A percentile compares a stretch with the other conserved stretches of the same genome.
These are phyloP conservation scores for slime mould (Dictyostelium discoideum) DNA, from an alignment of 78 protist species.

Conservation along the genomic window DNA sequence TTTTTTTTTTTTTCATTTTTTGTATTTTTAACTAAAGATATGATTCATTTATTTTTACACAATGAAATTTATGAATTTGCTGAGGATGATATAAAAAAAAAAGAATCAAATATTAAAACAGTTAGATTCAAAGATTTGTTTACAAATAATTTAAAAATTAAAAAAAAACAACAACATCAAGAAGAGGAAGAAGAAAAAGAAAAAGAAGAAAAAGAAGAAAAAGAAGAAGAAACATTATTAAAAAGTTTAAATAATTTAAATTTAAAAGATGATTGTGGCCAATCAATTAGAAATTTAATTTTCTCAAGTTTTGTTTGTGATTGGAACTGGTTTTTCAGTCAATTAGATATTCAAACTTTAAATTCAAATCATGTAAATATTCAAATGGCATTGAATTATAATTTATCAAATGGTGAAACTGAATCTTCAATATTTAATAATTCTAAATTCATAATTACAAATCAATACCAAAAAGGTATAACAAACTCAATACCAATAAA, in stretches of 20 bases:
- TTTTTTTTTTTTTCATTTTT: not conserved
- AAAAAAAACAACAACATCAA: not conserved
- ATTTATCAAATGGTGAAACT: not conserved
- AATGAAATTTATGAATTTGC: not conserved
- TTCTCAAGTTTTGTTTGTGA: slow-evolving; percentile 34
- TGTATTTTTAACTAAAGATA: not conserved
- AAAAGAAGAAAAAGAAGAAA: not conserved
- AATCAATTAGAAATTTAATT: not conserved
- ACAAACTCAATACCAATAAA: not conserved
- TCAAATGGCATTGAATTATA: not conserved
- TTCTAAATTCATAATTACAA: too few species aligned
- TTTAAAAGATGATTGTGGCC: not conserved
- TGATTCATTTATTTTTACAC: not conserved
- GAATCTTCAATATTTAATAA: not conserved
- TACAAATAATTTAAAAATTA: not conserved
- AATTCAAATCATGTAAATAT: not conserved
- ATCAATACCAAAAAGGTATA: not conserved
- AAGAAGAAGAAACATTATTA: not conserved
- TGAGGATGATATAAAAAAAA: not conserved
- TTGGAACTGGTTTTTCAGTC: slow-evolving; percentile 28
- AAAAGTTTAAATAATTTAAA: not conserved
- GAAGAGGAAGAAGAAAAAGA: not conserved
- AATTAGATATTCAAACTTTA: not conserved
- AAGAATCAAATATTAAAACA: not conserved
- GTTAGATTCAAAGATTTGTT: not conserved